These are phyloP conservation scores for Pseudozyma sp. DNA, from an alignment of 1,284 basidiomycete genomes.

Conservation along the genomic window DNA sequence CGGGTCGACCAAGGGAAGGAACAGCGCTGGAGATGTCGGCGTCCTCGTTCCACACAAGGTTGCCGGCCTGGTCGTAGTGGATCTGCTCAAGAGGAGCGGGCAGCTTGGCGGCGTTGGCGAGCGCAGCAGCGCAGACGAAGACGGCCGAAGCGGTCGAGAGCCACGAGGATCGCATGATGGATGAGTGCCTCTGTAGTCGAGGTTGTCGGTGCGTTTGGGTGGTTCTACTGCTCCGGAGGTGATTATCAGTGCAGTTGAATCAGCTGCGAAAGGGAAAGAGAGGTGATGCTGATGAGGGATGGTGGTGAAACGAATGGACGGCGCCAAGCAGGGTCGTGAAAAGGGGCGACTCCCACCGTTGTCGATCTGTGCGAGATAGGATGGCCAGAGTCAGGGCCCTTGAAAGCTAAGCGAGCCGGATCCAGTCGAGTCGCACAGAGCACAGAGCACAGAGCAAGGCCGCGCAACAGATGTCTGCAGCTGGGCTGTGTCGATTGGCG, in stretches of 20 bases:
- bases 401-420: slow-evolving; percentile 2
- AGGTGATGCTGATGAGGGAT: slow-evolving; percentile 13
- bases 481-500: slow-evolving; percentile 8
- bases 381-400: neutral
- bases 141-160: slow-evolving; percentile 58
- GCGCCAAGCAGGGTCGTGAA: neutral
- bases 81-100: slow-evolving; percentile 54
- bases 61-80: slow-evolving; percentile 53
- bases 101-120: slow-evolving; percentile 48
- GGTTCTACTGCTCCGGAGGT: no score
- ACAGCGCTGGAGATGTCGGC: slow-evolving; percentile 12
- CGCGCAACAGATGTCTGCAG: neutral
- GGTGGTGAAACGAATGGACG: neutral
- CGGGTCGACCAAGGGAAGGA: slow-evolving; percentile 52
- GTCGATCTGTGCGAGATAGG: slow-evolving; percentile 25
- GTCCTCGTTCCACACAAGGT: slow-evolving; percentile 56
- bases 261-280: neutral
- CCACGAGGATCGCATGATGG: slow-evolving; percentile 59
- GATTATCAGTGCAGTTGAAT: neutral
- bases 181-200: neutral
- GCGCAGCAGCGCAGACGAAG: slow-evolving; percentile 57
- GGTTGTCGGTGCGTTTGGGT: neutral
- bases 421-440: neutral
- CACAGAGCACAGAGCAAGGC: neutral
- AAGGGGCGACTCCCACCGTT: slow-evolving; percentile 9